These are phyloP conservation scores for Calonectria pauciramosa DNA, from an alignment of 2,329 filamentous ascomycete genomes.

Conservation along the genomic window DNA sequence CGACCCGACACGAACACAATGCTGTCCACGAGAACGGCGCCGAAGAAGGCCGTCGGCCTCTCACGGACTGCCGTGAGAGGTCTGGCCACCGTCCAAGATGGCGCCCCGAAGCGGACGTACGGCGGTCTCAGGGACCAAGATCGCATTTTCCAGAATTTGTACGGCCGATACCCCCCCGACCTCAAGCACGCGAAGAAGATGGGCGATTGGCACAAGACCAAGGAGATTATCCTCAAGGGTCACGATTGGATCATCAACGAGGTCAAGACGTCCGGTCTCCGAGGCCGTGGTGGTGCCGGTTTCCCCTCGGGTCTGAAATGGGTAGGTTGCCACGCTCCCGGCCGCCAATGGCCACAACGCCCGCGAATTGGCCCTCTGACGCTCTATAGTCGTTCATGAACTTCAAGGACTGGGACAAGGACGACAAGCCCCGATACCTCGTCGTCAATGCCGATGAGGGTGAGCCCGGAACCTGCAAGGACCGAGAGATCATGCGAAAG, in stretches of 20 bases:
- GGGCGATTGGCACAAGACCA: slow-evolving; percentile 99
- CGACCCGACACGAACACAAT: slow-evolving; percentile 54
- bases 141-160: slow-evolving; percentile 99
- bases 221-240: slow-evolving; percentile 97
- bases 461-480: slow-evolving; percentile 99
- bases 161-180: slow-evolving; percentile 91
- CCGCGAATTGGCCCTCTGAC: slow-evolving; percentile 41
- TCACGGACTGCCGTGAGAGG: slow-evolving; percentile 69
- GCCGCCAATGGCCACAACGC: slow-evolving; percentile 26
- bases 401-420: slow-evolving; percentile 99
- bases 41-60: slow-evolving; percentile 54
- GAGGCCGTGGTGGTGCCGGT: slow-evolving; percentile 96
- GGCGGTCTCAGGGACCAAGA: slow-evolving; percentile 96
- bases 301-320: slow-evolving; percentile 99
- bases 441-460: slow-evolving; percentile 99
- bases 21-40: slow-evolving; percentile 61
- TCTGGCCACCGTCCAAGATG: slow-evolving; percentile 86
- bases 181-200: slow-evolving; percentile 96
- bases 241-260: slow-evolving; percentile 99
- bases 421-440: slow-evolving; percentile 93
- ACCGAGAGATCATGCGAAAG: slow-evolving; percentile 99
- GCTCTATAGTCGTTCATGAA: slow-evolving; percentile 94
- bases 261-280: slow-evolving; percentile 94
- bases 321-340: slow-evolving; percentile 69
- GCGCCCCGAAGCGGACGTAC: slow-evolving; percentile 78